Evolutionary conservation across 768 basidiomycete genomes (phyloP), one percentile per base, ranked within the genome.

Genomic region (Auricularia sp.): DNA sequence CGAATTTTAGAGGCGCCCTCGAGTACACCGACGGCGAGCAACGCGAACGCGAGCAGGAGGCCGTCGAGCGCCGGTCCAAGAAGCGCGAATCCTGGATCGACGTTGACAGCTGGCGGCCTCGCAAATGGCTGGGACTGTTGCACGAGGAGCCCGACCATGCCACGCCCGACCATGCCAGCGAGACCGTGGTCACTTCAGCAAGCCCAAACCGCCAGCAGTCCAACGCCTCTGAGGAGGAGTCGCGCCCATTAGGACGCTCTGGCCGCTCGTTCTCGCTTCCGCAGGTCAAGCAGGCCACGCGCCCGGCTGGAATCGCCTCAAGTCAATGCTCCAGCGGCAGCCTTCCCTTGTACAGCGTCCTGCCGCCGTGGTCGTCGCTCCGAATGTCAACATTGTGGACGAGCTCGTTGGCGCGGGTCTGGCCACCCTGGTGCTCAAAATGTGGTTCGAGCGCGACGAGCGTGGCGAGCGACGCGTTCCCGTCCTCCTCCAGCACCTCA

Each of bases 371-470:
- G 79, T 87, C 33, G 74, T 82, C 1, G 76, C 83, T 1, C 73
- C 78, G 3, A 73, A 79, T 3, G 87, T 91, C 36, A 89, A 89
- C 70, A 87, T 93, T 62, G 88, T 83, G 4, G 90, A 93, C 67
- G 91, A 93, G 68, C 83, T 93, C 56, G 87, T 91, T 14, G 81
- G 85, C 2, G 88, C 91, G 3, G 88, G 90, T 18, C 82, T 95
- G 5, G 88, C 90, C 0, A 82, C 86, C 16, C 77, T 93, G 36
- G 87, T 94, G 82, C 74, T 92, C 43, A 82, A 85, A 35, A 79
- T 95, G 68, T 91, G 90, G 86, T 86, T 93, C 66, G 91, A 94
- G 70, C 85, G 86, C 36, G 93, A 94, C 72, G 92, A 95, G 75
- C 87, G 86, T 68, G 85, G 79, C n/a, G 83, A 87, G 64, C 79